Evolutionary conservation across 257 asterid species (phyloP), one percentile per base, ranked within the genome.

Genomic region (Plectranthus barbatus): DNA sequence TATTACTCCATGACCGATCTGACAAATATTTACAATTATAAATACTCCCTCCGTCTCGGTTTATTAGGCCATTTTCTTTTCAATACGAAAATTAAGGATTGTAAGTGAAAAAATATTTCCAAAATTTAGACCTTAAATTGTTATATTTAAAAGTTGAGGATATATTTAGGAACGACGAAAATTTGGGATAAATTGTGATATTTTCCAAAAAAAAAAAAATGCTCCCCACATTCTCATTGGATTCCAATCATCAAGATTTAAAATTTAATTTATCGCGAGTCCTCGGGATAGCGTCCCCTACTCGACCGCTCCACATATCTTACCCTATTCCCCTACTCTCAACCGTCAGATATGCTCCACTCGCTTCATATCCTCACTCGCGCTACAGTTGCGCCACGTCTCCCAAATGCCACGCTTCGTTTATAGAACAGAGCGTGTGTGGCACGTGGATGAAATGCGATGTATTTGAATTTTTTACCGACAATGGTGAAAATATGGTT

Each of bases 271-370:
- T 18, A 6, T 71, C 8, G 9, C 23, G 49, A 46, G 52, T 34
- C 64, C 53, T 20, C 57, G 7, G 13, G 24, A 37, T 46, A 50
- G 18, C 36, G 33, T 69, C 62, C 67, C 53, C 34, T 67, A 57
- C 77, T 73, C 74, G 74, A 72, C 76, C 71, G 60, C 74, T 62
- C 74, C 83, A 67, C 70, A 70, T 11, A 56, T 23, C 60, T 66
- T 63, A 23, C 59, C 67, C 44, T 66, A 56, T 20, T 47, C 55
- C 71, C 69, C 64, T 42, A 42, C 55, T 70, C 69, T 10, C 70
- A 73, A 66, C 79, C 79, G 79, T 69, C 37, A 1, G 69, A 72
- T 65, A 37, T 40, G 4, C 21, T 60, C 68, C 66, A 13, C 19
- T 4, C 0, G 0, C 45, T 12, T 20, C 0, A 13, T 11, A 6